Percentiles rank a stretch among this genome's conserved stretches.
phyloP scores from a whole-genome alignment of 371 early-diverging fungal genomes.

The Rhizoclosmatium hyalinum region DNA sequence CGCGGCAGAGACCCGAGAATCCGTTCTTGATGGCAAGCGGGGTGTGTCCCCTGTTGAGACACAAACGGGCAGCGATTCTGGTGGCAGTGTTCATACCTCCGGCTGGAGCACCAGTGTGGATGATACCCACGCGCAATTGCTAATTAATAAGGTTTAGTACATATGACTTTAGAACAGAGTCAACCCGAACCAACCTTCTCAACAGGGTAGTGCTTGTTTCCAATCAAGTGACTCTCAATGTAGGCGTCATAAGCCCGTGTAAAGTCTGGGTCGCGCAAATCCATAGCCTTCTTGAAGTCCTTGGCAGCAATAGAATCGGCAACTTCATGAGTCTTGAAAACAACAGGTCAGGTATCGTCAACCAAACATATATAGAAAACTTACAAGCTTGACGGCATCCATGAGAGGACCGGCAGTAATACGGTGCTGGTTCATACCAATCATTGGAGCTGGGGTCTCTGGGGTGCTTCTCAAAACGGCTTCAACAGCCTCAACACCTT shows the following conservation, averaged over 20 bases:
- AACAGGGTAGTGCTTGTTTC: conserved; percentile 32
- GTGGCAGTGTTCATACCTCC: conserved; percentile 99
- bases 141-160: conserved; percentile 12
- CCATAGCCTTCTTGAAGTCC: conserved; percentile 90
- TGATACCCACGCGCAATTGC: conserved; percentile 86
- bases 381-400: conserved; percentile 86
- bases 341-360: neutral
- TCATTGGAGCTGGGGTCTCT: conserved; percentile 88
- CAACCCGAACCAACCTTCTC: conserved; percentile 38
- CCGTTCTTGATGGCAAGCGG: conserved; percentile 92
- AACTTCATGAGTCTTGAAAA: conserved; percentile 79
- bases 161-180: conserved; percentile 9
- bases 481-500: conserved; percentile 96
- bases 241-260: conserved; percentile 72
- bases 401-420: conserved; percentile 85
- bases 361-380: conserved; percentile 14
- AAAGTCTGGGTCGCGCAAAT: conserved; percentile 91
- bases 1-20: conserved; percentile 91
- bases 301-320: conserved; percentile 81
- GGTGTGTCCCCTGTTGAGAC: conserved; percentile 83
- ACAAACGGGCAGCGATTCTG: conserved; percentile 86
- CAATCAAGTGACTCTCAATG: conserved; percentile 46
- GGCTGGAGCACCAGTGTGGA: conserved; percentile 96
- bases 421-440: conserved; percentile 88
- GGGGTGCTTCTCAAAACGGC: conserved; percentile 87